Percentiles rank a stretch among this genome's conserved stretches.
Conservation (phyloP, 805 yeast genomes). For the Pichia californica region DNA sequence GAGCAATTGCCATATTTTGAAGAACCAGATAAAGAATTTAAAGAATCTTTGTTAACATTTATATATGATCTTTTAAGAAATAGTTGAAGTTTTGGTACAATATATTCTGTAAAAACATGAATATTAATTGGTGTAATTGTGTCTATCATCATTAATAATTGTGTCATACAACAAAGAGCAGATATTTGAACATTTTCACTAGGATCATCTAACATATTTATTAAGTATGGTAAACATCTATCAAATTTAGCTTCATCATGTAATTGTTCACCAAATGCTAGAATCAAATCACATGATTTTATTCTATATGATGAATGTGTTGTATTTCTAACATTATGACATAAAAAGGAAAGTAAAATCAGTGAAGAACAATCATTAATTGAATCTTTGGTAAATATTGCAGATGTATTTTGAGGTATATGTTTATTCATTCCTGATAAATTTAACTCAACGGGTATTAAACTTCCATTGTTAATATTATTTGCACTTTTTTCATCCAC, state of each 20-base stretch:
- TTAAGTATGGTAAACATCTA: conserved; percentile 73
- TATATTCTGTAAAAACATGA: conserved; percentile 72
- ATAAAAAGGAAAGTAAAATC: conserved; percentile 50
- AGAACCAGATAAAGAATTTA: neutral
- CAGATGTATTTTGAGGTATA: conserved; percentile 33
- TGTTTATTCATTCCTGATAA: conserved; percentile 50
- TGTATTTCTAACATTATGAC: conserved; percentile 56
- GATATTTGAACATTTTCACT: conserved; percentile 59
- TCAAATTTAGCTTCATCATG: conserved; percentile 83
- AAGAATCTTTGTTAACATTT: conserved; percentile 5
- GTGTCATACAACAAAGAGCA: conserved; percentile 61
- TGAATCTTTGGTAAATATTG: conserved; percentile 19
- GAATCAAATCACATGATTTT: conserved; percentile 68
- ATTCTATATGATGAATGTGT: conserved; percentile 53
- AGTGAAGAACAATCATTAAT: conserved; percentile 43
- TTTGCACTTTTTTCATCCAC: conserved; percentile 8
- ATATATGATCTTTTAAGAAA: conserved; percentile 34
- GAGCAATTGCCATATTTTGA: neutral
- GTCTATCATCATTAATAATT: conserved; percentile 56
- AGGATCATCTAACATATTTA: conserved; percentile 64
- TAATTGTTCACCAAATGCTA: conserved; percentile 68
- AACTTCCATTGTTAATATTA: conserved; percentile 13
- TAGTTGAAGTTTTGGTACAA: conserved; percentile 61
- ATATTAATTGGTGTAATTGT: conserved; percentile 69
- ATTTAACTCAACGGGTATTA: conserved; percentile 38